Evolutionary conservation across 495 filamentous ascomycete genomes (phyloP).

Genomic region (Aspergillus campestris): DNA sequence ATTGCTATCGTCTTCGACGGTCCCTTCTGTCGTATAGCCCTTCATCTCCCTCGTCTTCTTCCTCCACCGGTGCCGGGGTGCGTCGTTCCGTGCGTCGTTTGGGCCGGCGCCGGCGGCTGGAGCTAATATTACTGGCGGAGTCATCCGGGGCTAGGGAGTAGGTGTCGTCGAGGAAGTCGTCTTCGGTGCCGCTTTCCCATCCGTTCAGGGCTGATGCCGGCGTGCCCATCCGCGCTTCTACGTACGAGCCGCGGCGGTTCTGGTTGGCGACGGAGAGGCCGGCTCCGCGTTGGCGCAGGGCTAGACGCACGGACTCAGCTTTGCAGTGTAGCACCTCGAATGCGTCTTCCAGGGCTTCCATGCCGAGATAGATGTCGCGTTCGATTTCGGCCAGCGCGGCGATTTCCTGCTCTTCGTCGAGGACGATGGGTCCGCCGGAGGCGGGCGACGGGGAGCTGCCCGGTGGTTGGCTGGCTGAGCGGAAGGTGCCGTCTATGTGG

Average conservation of each 20-base stretch:
- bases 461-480: constrained; percentile 32
- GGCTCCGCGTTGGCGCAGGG: constrained; percentile 69
- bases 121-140: constrained; percentile 80
- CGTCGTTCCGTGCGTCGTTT: constrained; percentile 64
- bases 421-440: constrained; percentile 59
- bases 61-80: constrained; percentile 78
- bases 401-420: constrained; percentile 94
- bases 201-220: constrained; percentile 38
- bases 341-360: constrained; percentile 91
- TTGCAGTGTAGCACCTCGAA: constrained; percentile 85
- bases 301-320: constrained; percentile 71
- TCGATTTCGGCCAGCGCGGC: constrained; percentile 83
- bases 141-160: constrained; percentile 65
- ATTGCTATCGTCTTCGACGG: too few relatives aligned
- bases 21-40: constrained; percentile 6
- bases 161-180: constrained; percentile 49
- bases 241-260: constrained; percentile 48
- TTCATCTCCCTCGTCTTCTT: constrained; percentile 60
- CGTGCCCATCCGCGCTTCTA: constrained; percentile 49
- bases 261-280: constrained; percentile 73
- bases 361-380: constrained; percentile 82
- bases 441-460: constrained; percentile 26
- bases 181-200: constrained; percentile 50
- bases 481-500: constrained; percentile 28
- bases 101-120: constrained; percentile 58